These are phyloP conservation scores for Sugiyamaella neomexicana DNA, from an alignment of 1,139 yeast genomes.

Conservation along the genomic window DNA sequence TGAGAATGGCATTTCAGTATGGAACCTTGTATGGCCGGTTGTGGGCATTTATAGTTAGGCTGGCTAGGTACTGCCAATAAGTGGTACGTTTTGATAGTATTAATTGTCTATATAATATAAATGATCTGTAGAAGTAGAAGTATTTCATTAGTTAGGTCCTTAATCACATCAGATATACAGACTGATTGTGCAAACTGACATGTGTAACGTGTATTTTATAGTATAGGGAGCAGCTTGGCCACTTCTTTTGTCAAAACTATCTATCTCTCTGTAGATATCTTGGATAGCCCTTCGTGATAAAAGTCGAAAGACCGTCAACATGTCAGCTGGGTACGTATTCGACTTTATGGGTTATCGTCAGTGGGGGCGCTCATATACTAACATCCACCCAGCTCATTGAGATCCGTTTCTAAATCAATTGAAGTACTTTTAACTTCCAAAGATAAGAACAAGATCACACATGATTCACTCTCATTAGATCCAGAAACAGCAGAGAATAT, in stretches of 20 bases:
- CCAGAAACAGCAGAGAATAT: conserved; percentile 26
- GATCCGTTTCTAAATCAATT: conserved; percentile 27
- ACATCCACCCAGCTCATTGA: conserved; percentile 25
- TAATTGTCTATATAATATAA: background rate
- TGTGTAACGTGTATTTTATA: too few species aligned
- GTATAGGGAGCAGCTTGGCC: too few species aligned
- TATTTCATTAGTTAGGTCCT: too few species aligned
- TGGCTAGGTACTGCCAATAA: background rate
- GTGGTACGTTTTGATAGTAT: background rate
- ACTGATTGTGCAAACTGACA: too few species aligned
- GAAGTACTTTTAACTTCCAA: conserved; percentile 24
- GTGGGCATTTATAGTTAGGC: background rate
- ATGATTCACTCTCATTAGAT: conserved; percentile 1
- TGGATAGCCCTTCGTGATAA: too few species aligned
- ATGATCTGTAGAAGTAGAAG: too few species aligned
- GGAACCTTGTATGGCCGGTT: background rate
- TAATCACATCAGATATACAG: too few species aligned
- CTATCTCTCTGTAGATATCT: too few species aligned
- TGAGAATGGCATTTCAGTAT: conserved; percentile 15
- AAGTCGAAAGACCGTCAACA: background rate
- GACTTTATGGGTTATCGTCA: too few species aligned
- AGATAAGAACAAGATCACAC: background rate
- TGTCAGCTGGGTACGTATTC: conserved; percentile 14
- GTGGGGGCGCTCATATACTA: too few species aligned
- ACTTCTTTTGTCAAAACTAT: too few species aligned